Percentiles rank a stretch among this genome's conserved stretches.
These are phyloP conservation scores for Tetragonia tetragonoides DNA, from an alignment of 148 eudicot genomes.

Conservation along the genomic window DNA sequence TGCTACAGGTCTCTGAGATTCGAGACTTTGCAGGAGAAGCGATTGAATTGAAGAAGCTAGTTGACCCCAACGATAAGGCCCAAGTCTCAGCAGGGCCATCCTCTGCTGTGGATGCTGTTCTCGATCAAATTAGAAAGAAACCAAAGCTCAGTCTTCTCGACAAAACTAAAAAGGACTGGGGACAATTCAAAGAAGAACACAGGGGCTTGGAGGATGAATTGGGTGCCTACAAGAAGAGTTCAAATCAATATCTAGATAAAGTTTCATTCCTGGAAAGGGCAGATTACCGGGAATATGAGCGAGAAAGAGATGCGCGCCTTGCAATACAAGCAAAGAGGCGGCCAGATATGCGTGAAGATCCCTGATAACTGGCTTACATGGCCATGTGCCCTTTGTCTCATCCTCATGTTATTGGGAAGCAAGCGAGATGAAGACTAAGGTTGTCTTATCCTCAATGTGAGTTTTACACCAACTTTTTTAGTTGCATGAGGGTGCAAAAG, in stretches of 20 bases:
- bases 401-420: background rate
- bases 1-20: slow-evolving; percentile 65
- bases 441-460: background rate
- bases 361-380: slow-evolving; percentile 23
- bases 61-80: slow-evolving; percentile 67
- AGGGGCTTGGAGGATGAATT: slow-evolving; percentile 80
- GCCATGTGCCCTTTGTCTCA: background rate
- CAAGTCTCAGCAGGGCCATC: slow-evolving; percentile 47
- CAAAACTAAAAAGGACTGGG: slow-evolving; percentile 99
- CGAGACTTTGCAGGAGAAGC: slow-evolving; percentile 91
- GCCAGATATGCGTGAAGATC: slow-evolving; percentile 64
- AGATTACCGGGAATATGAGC: slow-evolving; percentile 79
- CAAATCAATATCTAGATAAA: slow-evolving; percentile 86
- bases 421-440: background rate
- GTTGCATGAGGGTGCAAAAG: slow-evolving; percentile 6
- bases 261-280: slow-evolving; percentile 80
- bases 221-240: slow-evolving; percentile 89
- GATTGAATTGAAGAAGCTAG: slow-evolving; percentile 65
- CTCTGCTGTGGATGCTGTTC: slow-evolving; percentile 83
- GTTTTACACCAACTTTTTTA: background rate
- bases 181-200: slow-evolving; percentile 85
- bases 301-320: slow-evolving; percentile 87
- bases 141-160: slow-evolving; percentile 90
- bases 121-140: slow-evolving; percentile 91
- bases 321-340: slow-evolving; percentile 74